Evolutionary conservation across 768 basidiomycete genomes (phyloP).

Genomic region (Tulasnella sp.): DNA sequence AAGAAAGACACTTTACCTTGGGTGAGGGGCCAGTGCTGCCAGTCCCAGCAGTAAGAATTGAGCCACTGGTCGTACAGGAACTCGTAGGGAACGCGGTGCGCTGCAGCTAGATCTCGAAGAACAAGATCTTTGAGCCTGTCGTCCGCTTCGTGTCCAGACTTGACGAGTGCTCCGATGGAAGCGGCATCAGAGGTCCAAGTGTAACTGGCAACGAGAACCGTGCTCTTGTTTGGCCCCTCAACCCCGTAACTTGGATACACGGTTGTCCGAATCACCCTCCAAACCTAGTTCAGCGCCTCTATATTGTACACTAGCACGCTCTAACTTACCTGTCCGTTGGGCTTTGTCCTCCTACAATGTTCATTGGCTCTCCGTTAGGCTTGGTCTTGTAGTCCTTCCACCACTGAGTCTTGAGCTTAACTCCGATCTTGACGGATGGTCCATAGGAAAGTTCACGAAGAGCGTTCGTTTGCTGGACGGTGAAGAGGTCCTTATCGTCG

Average conservation of each 20-base stretch:
- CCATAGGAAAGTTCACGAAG: constrained; percentile 26
- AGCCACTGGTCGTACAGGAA: constrained; percentile 13
- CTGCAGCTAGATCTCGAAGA: constrained; percentile 23
- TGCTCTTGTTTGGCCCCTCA: constrained; percentile 18
- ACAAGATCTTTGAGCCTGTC: constrained; percentile 21
- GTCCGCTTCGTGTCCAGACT: background rate
- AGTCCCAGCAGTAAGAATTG: constrained; percentile 24
- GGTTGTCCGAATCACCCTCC: constrained; percentile 24
- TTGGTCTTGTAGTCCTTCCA: constrained; percentile 27
- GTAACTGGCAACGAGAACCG: constrained; percentile 33
- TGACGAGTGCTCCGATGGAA: constrained; percentile 29
- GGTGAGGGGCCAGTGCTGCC: constrained; percentile 24
- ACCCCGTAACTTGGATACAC: constrained; percentile 34
- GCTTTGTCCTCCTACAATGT: constrained; percentile 19
- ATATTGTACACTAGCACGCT: background rate
- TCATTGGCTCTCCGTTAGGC: constrained; percentile 35
- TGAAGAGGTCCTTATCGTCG: constrained; percentile 16
- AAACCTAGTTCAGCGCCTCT: background rate
- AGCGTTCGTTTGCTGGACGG: constrained; percentile 25
- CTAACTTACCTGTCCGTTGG: background rate
- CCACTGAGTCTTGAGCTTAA: constrained; percentile 28
- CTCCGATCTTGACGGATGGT: constrained; percentile 28
- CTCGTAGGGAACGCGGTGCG: constrained; percentile 21
- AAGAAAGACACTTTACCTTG: constrained; percentile 24
- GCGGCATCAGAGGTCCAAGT: constrained; percentile 31